Conservation (phyloP, 2,329 filamentous ascomycete species). For the Sporothrix luriei region DNA sequence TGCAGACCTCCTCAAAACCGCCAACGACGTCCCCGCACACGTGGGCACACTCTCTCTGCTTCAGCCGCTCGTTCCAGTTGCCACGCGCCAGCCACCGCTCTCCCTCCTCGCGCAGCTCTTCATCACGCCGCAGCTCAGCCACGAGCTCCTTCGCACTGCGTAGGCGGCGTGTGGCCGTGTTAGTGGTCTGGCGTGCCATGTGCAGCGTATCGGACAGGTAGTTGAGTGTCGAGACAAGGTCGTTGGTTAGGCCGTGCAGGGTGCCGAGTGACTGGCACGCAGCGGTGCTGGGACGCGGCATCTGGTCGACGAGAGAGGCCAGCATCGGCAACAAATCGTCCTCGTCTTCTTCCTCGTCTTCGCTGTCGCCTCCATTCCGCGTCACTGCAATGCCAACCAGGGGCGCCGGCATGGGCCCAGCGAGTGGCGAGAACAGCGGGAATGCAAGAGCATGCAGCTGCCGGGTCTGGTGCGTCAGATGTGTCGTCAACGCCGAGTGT, state of each 20-base stretch:
- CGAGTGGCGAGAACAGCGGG: conserved; percentile 68
- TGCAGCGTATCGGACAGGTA: conserved; percentile 89
- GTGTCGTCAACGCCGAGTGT: conserved; percentile 72
- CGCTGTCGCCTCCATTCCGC: conserved; percentile 14
- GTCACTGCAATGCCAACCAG: conserved; percentile 22
- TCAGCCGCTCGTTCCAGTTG: conserved; percentile 78
- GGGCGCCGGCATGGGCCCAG: conserved; percentile 52
- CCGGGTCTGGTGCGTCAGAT: conserved; percentile 74
- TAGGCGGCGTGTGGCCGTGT: conserved; percentile 75
- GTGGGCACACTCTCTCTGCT: conserved; percentile 75
- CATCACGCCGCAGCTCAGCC: conserved; percentile 79
- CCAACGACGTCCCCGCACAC: conserved; percentile 87
- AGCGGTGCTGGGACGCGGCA: conserved; percentile 65
- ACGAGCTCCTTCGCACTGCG: conserved; percentile 83
- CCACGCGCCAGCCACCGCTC: conserved; percentile 78
- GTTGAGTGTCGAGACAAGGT: conserved; percentile 77
- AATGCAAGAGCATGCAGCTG: conserved; percentile 74
- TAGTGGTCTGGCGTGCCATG: conserved; percentile 88
- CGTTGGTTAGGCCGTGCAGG: conserved; percentile 70
- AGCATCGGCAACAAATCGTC: conserved; percentile 71
- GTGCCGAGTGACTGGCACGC: conserved; percentile 68
- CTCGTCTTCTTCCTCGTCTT: conserved; percentile 52
- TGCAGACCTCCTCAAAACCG: conserved; percentile 89
- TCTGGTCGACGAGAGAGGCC: conserved; percentile 63
- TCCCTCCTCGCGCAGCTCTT: conserved; percentile 79